Percentiles rank a stretch among this genome's conserved stretches.
Conservation (phyloP, 441 rosid species). For the Gossypium schwendimanii region DNA sequence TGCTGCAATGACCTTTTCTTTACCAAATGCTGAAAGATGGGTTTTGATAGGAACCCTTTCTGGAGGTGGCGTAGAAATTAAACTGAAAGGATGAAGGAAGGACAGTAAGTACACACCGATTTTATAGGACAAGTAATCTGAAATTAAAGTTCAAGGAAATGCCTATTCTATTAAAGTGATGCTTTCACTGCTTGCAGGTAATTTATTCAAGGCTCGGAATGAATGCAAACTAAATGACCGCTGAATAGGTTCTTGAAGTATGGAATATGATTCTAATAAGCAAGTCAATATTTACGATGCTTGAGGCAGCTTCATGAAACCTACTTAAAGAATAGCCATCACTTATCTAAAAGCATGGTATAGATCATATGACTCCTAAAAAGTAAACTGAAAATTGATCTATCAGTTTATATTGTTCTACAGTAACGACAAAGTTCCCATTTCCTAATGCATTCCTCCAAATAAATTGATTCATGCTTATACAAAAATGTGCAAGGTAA, state of each 20-base stretch:
- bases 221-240: not conserved
- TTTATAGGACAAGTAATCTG: not conserved
- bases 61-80: conserved; percentile 94
- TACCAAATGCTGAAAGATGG: conserved; percentile 57
- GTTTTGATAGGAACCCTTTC: conserved; percentile 98
- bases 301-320: not conserved
- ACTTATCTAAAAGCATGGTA: not conserved
- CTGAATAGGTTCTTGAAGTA: conserved; percentile 3
- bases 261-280: conserved; percentile 7
- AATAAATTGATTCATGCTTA: conserved; percentile 1
- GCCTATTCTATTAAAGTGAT: not conserved
- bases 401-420: not conserved
- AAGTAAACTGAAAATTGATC: not conserved
- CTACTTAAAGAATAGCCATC: not conserved
- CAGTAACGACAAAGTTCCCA: not conserved
- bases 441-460: not conserved
- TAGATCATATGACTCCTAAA: too few relatives aligned
- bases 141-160: not conserved
- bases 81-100: conserved; percentile 40
- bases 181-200: not conserved
- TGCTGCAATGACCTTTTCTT: conserved; percentile 61
- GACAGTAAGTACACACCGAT: not conserved
- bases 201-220: conserved; percentile 8
- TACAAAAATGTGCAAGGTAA: not conserved
- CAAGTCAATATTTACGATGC: not conserved